Percentiles rank a stretch among this genome's conserved stretches.
phyloP scores from a whole-genome alignment of 257 asterid genomes.

The Eucommia ulmoides region DNA sequence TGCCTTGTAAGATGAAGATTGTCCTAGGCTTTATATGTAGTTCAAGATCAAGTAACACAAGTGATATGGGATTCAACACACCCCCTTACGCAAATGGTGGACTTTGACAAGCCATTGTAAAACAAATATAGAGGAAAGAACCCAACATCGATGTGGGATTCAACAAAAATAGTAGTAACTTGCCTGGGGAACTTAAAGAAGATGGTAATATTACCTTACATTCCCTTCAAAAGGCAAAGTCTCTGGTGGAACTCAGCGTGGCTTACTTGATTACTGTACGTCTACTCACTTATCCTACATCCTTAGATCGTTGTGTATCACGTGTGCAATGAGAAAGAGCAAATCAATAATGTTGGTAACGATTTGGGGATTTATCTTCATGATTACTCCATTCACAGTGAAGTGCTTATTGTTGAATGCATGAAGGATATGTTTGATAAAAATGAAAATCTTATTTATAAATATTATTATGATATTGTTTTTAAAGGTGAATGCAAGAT shows the following conservation, averaged over 20 bases:
- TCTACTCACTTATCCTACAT: conserved; percentile 36
- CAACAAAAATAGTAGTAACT: conserved; percentile 34
- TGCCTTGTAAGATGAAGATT: no score
- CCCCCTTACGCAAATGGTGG: no score
- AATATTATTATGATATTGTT: conserved; percentile 59
- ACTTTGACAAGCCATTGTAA: no score
- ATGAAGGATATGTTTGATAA: conserved; percentile 32
- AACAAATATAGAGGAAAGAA: no score
- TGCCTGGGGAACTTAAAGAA: conserved; percentile 36
- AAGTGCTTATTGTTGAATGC: conserved; percentile 27
- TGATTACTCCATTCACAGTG: conserved; percentile 31
- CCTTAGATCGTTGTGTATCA: conserved; percentile 16
- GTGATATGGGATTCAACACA: no score
- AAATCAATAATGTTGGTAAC: conserved; percentile 13
- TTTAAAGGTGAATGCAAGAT: conserved; percentile 29
- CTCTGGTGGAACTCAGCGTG: conserved; percentile 33
- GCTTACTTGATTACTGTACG: conserved; percentile 25
- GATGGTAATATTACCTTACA: conserved; percentile 21
- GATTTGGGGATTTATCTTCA: conserved; percentile 8
- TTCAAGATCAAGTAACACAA: no score
- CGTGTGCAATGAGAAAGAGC: conserved; percentile 19
- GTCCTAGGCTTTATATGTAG: no score
- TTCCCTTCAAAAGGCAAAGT: conserved; percentile 32
- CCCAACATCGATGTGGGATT: no score
- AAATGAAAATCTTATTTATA: conserved; percentile 49